Evolutionary conservation across 2,329 filamentous ascomycete genomes (phyloP).

Genomic region (Aspergillus glaucus): DNA sequence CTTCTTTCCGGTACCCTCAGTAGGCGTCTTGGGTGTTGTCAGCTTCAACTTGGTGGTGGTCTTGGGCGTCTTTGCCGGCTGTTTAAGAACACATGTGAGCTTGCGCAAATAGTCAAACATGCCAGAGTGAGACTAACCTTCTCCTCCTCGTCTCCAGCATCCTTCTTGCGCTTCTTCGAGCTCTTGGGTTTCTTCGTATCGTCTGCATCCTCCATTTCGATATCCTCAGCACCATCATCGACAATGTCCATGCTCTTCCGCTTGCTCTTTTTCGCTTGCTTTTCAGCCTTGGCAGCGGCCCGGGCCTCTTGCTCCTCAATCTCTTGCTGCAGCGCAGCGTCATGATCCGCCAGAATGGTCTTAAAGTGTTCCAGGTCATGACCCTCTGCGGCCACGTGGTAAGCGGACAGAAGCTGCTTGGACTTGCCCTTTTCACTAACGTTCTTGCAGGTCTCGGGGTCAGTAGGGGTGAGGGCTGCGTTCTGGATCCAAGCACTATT

Average conservation of each 20-base stretch:
- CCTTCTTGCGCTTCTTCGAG: slow-evolving; percentile 77
- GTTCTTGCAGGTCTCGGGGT: slow-evolving; percentile 63
- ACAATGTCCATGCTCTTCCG: slow-evolving; percentile 48
- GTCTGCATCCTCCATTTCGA: slow-evolving; percentile 47
- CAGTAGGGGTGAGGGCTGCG: slow-evolving; percentile 70
- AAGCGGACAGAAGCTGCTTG: slow-evolving; percentile 74
- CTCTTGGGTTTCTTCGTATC: slow-evolving; percentile 49
- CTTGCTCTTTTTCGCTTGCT: slow-evolving; percentile 42
- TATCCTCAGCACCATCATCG: slow-evolving; percentile 50
- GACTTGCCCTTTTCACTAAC: slow-evolving; percentile 66
- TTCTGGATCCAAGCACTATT: slow-evolving; percentile 85
- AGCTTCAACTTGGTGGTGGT: slow-evolving; percentile 47
- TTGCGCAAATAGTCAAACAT: background rate
- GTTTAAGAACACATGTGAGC: slow-evolving; percentile 20
- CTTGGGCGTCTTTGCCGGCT: slow-evolving; percentile 63
- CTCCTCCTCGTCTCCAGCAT: slow-evolving; percentile 58
- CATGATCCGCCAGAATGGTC: slow-evolving; percentile 59
- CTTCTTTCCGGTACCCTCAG: slow-evolving; percentile 41
- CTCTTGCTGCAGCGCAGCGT: slow-evolving; percentile 50
- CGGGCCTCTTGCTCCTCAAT: slow-evolving; percentile 61
- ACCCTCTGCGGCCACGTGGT: slow-evolving; percentile 69
- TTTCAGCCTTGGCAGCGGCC: slow-evolving; percentile 49
- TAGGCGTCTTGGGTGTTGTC: slow-evolving; percentile 54
- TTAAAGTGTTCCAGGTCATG: slow-evolving; percentile 80
- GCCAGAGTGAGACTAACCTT: slow-evolving; percentile 46